Conservation (phyloP, 129 eudicot genomes). For the Artemisia tridentata region DNA sequence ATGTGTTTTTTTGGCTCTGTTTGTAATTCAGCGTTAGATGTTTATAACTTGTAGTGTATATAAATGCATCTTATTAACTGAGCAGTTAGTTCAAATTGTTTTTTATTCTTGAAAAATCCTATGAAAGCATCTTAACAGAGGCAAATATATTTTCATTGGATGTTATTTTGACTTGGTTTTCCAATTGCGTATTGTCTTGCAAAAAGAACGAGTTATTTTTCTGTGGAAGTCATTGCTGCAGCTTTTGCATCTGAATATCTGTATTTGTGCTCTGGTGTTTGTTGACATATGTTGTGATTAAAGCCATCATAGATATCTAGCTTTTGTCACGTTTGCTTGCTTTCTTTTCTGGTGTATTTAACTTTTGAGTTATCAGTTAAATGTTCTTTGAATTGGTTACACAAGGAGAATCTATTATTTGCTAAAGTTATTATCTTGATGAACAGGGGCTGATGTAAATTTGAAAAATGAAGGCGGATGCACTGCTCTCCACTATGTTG, state of each 20-base stretch:
- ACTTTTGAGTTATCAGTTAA: background rate
- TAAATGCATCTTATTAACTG: background rate
- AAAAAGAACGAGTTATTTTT: background rate
- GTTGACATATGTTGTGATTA: too few relatives aligned
- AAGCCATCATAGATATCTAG: too few relatives aligned
- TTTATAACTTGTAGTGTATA: conserved; percentile 1
- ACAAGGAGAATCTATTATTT: background rate
- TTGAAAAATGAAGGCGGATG: conserved; percentile 85
- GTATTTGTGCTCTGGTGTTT: too few relatives aligned
- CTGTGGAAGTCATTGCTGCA: too few relatives aligned
- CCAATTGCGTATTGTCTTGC: background rate
- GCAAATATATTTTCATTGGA: background rate
- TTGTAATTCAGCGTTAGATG: background rate
- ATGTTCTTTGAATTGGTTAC: background rate
- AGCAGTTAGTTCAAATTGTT: background rate
- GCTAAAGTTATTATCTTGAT: conserved; percentile 18
- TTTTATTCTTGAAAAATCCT: conserved; percentile 1
- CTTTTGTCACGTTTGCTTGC: conserved; percentile 11
- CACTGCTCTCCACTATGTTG: conserved; percentile 95
- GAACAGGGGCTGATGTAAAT: conserved; percentile 87
- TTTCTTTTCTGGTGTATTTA: background rate
- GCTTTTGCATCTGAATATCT: too few relatives aligned
- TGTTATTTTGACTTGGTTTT: conserved; percentile 10
- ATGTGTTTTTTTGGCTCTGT: background rate
- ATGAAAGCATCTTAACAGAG: background rate